These are phyloP conservation scores for Ceratobasidium sp. DNA, from an alignment of 1,284 basidiomycete species.

Conservation along the genomic window DNA sequence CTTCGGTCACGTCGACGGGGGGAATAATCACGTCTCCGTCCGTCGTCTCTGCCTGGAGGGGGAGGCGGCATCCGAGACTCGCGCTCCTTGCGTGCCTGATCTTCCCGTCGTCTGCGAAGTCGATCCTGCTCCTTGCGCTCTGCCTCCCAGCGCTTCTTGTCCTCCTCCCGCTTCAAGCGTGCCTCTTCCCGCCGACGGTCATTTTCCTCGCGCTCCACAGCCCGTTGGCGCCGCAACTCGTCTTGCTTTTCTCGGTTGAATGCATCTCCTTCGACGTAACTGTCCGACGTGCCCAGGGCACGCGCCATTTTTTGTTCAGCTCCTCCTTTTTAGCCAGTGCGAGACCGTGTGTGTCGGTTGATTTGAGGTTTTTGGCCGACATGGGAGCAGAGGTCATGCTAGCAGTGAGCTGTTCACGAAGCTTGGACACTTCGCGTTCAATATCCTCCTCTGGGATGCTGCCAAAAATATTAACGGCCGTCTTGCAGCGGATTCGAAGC, in stretches of 20 bases:
- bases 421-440: constrained; percentile 74
- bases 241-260: constrained; percentile 91
- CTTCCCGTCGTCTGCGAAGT: constrained; percentile 60
- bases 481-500: neutral
- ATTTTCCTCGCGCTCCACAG: constrained; percentile 71
- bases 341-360: constrained; percentile 84
- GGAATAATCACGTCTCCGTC: constrained; percentile 16
- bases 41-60: constrained; percentile 44
- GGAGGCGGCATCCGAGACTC: constrained; percentile 52
- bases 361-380: constrained; percentile 62
- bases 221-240: constrained; percentile 64
- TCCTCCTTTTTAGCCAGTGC: constrained; percentile 88
- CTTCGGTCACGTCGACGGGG: constrained; percentile 34
- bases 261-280: constrained; percentile 88
- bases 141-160: constrained; percentile 60
- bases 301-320: constrained; percentile 79
- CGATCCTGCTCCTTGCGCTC: constrained; percentile 65
- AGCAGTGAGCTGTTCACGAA: constrained; percentile 74
- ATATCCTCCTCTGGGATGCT: constrained; percentile 84
- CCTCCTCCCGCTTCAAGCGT: constrained; percentile 58
- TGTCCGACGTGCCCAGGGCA: constrained; percentile 80
- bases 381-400: constrained; percentile 59
- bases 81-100: constrained; percentile 43
- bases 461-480: constrained; percentile 12
- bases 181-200: constrained; percentile 71